A percentile compares a stretch with the other conserved stretches of the same genome.
Evolutionary conservation across 2,329 filamentous ascomycete species (phyloP).

Genomic region (Leptographium wingfieldii): DNA sequence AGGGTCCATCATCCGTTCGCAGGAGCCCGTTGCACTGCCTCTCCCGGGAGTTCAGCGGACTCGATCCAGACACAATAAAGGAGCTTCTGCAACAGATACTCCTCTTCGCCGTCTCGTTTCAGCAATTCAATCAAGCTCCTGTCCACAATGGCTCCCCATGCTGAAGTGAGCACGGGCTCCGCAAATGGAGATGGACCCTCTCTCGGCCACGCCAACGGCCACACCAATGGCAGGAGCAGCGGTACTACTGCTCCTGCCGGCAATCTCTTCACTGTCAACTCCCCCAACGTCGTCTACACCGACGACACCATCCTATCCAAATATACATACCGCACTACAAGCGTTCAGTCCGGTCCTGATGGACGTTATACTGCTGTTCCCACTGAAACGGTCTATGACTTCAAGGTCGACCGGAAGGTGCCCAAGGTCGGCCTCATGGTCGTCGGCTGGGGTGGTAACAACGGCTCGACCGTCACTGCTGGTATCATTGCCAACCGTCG

Average conservation of each 20-base stretch:
- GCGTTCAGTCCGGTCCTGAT: slow-evolving; percentile 53
- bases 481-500: slow-evolving; percentile 94
- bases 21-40: slow-evolving; percentile 86
- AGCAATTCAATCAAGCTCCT: neutral
- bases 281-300: slow-evolving; percentile 86
- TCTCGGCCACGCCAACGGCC: slow-evolving; percentile 24
- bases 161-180: slow-evolving; percentile 45
- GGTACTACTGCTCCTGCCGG: slow-evolving; percentile 29
- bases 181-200: slow-evolving; percentile 41
- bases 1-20: slow-evolving; percentile 94
- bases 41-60: slow-evolving; percentile 71
- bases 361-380: slow-evolving; percentile 76
- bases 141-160: slow-evolving; percentile 81
- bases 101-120: neutral
- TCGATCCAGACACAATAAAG: slow-evolving; percentile 46
- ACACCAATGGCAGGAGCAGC: slow-evolving; percentile 5
- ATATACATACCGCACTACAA: slow-evolving; percentile 94
- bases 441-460: slow-evolving; percentile 96
- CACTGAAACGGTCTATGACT: slow-evolving; percentile 84
- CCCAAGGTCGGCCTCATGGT: slow-evolving; percentile 95
- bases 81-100: slow-evolving; percentile 1
- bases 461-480: slow-evolving; percentile 91
- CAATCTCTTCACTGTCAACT: slow-evolving; percentile 74
- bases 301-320: slow-evolving; percentile 79
- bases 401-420: slow-evolving; percentile 90